These are phyloP conservation scores for Avicennia marina DNA, from an alignment of 257 asterid species.

Conservation along the genomic window DNA sequence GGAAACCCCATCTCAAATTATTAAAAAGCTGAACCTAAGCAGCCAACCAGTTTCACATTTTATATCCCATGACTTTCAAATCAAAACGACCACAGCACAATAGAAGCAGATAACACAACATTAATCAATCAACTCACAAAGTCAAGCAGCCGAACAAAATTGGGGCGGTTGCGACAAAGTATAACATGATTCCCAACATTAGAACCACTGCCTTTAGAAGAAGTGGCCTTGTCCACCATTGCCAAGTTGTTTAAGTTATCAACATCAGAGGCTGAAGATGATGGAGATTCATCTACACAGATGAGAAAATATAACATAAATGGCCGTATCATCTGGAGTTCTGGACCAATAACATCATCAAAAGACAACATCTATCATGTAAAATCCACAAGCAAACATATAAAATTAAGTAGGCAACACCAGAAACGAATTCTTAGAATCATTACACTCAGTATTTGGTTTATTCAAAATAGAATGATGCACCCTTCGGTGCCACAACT, in stretches of 20 bases:
- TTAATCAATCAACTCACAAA: slow-evolving; percentile 56
- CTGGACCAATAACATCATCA: slow-evolving; percentile 3
- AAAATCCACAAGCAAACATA: background rate
- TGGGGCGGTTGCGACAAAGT: slow-evolving; percentile 56
- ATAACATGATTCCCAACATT: slow-evolving; percentile 51
- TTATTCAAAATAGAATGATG: too few relatives aligned
- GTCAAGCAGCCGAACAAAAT: slow-evolving; percentile 70
- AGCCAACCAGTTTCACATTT: too few relatives aligned
- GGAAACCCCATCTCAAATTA: too few relatives aligned
- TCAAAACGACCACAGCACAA: too few relatives aligned
- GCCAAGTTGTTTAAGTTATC: slow-evolving; percentile 78
- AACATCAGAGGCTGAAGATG: slow-evolving; percentile 90
- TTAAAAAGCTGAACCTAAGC: too few relatives aligned
- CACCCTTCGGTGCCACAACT: background rate
- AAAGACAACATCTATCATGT: background rate
- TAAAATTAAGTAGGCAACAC: too few relatives aligned
- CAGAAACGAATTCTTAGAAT: background rate
- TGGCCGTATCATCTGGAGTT: slow-evolving; percentile 13
- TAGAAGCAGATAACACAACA: too few relatives aligned
- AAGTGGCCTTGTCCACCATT: slow-evolving; percentile 47
- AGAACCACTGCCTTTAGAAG: slow-evolving; percentile 55
- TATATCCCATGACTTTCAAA: too few relatives aligned
- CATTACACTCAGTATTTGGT: too few relatives aligned
- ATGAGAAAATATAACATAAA: slow-evolving; percentile 22
- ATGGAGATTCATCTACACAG: slow-evolving; percentile 84